phyloP scores from a whole-genome alignment of 2,329 filamentous ascomycete genomes.

The Alternaria rosae region DNA sequence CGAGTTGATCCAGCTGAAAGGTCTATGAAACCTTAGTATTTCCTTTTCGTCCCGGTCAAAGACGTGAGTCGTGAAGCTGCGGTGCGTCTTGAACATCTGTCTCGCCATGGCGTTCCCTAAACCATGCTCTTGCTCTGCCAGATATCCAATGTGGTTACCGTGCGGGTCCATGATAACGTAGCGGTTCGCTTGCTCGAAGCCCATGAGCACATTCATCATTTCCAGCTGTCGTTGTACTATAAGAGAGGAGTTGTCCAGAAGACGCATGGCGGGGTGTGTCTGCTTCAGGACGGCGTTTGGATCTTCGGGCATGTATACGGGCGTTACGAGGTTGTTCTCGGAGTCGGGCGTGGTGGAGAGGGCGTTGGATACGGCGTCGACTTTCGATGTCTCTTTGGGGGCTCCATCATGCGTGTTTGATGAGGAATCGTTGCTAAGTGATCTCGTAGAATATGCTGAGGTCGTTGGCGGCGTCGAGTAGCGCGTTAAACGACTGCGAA shows the following conservation, averaged over 20 bases:
- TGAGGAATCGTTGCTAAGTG: constrained; percentile 11
- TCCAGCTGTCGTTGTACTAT: constrained; percentile 70
- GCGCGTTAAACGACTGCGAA: constrained; percentile 34
- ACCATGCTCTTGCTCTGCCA: constrained; percentile 69
- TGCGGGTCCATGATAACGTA: constrained; percentile 71
- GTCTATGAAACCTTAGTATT: constrained; percentile 67
- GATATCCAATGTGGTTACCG: constrained; percentile 69
- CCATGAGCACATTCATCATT: constrained; percentile 71
- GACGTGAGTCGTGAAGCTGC: constrained; percentile 70
- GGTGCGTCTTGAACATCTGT: constrained; percentile 68
- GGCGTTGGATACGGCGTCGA: constrained; percentile 54
- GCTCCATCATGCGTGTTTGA: constrained; percentile 16
- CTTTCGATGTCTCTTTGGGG: constrained; percentile 33
- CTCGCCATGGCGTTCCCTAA: constrained; percentile 63
- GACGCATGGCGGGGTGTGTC: constrained; percentile 63
- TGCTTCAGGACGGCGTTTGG: constrained; percentile 65
- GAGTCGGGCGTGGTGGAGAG: constrained; percentile 53
- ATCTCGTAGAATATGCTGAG: constrained; percentile 20
- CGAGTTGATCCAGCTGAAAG: constrained; percentile 70
- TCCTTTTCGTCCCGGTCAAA: constrained; percentile 68
- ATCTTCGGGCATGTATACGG: constrained; percentile 69
- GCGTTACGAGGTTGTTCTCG: constrained; percentile 62
- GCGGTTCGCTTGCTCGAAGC: constrained; percentile 71
- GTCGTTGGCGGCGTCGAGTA: constrained; percentile 19
- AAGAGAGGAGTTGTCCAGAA: constrained; percentile 68